Percentiles rank a stretch among this genome's conserved stretches.
phyloP scores from a whole-genome alignment of 164 flowering plant species.

The Platanus orientalis region DNA sequence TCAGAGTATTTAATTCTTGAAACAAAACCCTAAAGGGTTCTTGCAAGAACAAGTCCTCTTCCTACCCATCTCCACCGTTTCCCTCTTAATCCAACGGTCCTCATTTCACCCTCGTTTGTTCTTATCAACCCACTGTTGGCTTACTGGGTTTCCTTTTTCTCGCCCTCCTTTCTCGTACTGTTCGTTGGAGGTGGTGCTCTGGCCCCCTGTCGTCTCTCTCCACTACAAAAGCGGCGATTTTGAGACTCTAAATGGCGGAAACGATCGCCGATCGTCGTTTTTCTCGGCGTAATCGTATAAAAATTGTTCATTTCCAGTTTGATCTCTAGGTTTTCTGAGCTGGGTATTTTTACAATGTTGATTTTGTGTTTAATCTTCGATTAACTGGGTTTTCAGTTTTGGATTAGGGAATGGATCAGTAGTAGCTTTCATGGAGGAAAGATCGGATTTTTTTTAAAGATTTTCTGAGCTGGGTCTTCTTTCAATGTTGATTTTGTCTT shows the following conservation, averaged over 20 bases:
- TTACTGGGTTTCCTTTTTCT: neutral
- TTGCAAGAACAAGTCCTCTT: neutral
- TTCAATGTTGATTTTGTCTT: neutral
- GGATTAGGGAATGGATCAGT: neutral
- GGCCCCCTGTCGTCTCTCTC: too few relatives aligned
- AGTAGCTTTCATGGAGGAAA: neutral
- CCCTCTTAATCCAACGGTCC: conserved; percentile 1
- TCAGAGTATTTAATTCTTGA: neutral
- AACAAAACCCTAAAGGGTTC: neutral
- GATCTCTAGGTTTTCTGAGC: neutral
- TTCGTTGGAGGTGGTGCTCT: neutral
- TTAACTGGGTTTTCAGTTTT: neutral
- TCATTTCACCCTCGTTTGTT: conserved; percentile 1
- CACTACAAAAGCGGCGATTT: conserved; percentile 3
- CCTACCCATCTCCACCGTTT: neutral
- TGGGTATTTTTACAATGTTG: neutral
- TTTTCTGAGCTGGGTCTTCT: too few relatives aligned
- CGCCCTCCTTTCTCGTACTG: neutral
- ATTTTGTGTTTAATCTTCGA: neutral
- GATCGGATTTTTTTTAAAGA: neutral
- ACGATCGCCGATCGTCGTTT: neutral
- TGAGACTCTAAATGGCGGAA: conserved; percentile 5
- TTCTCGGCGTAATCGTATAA: neutral
- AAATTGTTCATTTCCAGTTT: neutral
- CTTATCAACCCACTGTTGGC: conserved; percentile 11